phyloP scores from a whole-genome alignment of 2,329 filamentous ascomycete genomes.

The Arthrobotrys conoides region DNA sequence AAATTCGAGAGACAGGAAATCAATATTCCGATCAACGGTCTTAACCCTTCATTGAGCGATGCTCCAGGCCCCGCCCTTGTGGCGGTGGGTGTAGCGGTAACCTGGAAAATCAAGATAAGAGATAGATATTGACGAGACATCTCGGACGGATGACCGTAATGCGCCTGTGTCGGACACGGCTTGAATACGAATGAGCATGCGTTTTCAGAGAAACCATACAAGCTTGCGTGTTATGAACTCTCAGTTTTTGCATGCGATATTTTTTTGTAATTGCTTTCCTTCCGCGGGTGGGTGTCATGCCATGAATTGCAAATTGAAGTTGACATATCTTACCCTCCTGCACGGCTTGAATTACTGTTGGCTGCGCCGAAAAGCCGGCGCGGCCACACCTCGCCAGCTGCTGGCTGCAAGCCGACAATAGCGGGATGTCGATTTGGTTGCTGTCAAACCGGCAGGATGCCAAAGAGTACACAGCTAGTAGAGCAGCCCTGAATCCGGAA shows the following conservation, averaged over 20 bases:
- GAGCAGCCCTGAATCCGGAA: slow-evolving; percentile 30
- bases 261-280: slow-evolving; percentile 26
- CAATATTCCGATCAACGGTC: too few relatives aligned
- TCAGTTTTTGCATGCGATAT: slow-evolving; percentile 36
- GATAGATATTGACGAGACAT: background rate
- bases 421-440: slow-evolving; percentile 28
- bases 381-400: slow-evolving; percentile 34
- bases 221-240: slow-evolving; percentile 7
- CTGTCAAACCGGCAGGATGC: slow-evolving; percentile 35
- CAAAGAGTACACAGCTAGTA: slow-evolving; percentile 1
- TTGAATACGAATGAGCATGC: slow-evolving; percentile 51
- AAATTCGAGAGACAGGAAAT: background rate
- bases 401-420: slow-evolving; percentile 15
- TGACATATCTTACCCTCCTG: slow-evolving; percentile 31
- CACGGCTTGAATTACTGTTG: slow-evolving; percentile 13
- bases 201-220: slow-evolving; percentile 10
- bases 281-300: slow-evolving; percentile 33
- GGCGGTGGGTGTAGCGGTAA: background rate
- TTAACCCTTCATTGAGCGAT: too few relatives aligned
- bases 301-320: slow-evolving; percentile 27
- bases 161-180: slow-evolving; percentile 26
- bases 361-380: slow-evolving; percentile 43
- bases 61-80: too few relatives aligned
- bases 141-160: slow-evolving; percentile 23
- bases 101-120: slow-evolving; percentile 8